phyloP scores from a whole-genome alignment of 1,284 basidiomycete genomes.

The Cutaneotrichosporon cavernicola region DNA sequence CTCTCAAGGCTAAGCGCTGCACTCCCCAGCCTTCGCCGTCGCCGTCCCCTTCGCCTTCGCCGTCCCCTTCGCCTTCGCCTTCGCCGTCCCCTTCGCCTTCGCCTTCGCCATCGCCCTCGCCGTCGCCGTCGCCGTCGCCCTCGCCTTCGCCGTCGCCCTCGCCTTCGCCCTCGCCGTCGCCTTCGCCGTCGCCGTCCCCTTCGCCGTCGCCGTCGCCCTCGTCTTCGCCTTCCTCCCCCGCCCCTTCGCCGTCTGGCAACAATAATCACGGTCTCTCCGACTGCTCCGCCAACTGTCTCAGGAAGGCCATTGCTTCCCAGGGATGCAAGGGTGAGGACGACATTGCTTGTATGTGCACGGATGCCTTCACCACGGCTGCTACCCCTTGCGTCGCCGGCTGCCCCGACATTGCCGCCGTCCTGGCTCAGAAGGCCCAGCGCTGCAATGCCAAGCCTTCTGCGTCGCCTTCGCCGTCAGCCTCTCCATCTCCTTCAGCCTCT shows the following conservation, averaged over 20 bases:
- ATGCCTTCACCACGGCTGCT: background rate
- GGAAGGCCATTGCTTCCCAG: background rate
- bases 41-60: background rate
- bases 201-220: no score
- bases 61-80: background rate
- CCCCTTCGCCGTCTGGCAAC: no score
- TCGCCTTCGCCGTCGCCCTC: no score
- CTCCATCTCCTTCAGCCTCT: background rate
- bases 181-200: no score
- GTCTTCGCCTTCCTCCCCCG: background rate
- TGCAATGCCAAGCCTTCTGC: constrained; percentile 6
- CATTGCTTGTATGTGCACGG: constrained; percentile 11
- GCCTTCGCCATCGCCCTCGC: no score
- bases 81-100: no score
- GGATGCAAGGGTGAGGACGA: constrained; percentile 10
- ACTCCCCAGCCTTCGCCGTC: background rate
- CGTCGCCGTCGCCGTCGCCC: no score
- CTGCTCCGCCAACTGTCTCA: constrained; percentile 3
- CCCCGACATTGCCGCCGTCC: constrained; percentile 11
- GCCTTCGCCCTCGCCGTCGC: no score
- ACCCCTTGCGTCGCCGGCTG: constrained; percentile 1
- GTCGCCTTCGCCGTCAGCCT: background rate
- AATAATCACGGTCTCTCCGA: background rate
- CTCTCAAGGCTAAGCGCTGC: constrained; percentile 6
- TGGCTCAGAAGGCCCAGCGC: background rate